Conservation (phyloP, 257 asterid genomes). For the Gynochthodes officinalis region DNA sequence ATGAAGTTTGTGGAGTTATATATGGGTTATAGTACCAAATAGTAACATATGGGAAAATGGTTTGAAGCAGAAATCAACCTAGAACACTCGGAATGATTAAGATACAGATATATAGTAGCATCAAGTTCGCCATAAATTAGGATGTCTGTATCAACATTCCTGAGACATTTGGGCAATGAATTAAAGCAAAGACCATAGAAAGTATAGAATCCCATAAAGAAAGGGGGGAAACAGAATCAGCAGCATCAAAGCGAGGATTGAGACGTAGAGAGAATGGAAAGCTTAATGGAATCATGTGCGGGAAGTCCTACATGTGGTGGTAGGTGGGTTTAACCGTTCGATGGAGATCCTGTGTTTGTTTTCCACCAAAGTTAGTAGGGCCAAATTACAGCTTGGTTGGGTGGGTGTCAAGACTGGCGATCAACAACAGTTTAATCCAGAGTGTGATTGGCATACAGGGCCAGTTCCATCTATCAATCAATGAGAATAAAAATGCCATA, state of each 20-base stretch:
- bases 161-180: neutral
- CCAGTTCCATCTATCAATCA: constrained; percentile 6
- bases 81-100: too few relatives aligned
- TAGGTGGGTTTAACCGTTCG: constrained; percentile 38
- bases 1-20: too few relatives aligned
- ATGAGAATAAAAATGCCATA: constrained; percentile 3
- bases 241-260: too few relatives aligned
- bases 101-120: too few relatives aligned
- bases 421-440: neutral
- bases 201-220: neutral
- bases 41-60: too few relatives aligned
- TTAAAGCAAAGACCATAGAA: neutral
- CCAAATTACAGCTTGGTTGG: constrained; percentile 26
- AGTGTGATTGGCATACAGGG: constrained; percentile 1
- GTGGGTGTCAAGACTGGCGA: neutral
- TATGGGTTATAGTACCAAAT: too few relatives aligned
- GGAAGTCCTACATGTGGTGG: constrained; percentile 33
- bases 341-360: constrained; percentile 2
- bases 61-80: too few relatives aligned
- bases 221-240: neutral
- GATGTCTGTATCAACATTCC: too few relatives aligned
- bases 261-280: too few relatives aligned
- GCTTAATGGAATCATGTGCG: constrained; percentile 26
- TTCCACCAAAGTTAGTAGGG: constrained; percentile 19
- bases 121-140: too few relatives aligned